Evolutionary conservation across 2,329 filamentous ascomycete species (phyloP).

Genomic region (Colletotrichum incanum): DNA sequence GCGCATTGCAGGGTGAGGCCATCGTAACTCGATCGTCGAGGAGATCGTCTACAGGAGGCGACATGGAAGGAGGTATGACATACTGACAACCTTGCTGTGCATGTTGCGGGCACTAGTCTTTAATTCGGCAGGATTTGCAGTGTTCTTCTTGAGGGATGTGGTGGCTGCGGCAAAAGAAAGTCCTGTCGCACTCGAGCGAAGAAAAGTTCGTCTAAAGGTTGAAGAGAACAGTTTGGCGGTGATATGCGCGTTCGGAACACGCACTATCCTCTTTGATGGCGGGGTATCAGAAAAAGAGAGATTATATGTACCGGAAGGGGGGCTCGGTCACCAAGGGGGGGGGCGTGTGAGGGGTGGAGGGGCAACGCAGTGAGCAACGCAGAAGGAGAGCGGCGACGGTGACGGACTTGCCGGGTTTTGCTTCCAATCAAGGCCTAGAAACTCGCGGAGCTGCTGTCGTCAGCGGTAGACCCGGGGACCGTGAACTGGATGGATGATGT

Average conservation of each 20-base stretch:
- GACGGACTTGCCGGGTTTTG: constrained; percentile 24
- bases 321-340: constrained; percentile 4
- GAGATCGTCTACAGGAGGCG: background rate
- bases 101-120: constrained; percentile 73
- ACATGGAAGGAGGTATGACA: constrained; percentile 57
- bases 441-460: constrained; percentile 26
- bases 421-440: constrained; percentile 32
- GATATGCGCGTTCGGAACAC: constrained; percentile 43
- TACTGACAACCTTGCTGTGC: constrained; percentile 94
- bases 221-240: constrained; percentile 95
- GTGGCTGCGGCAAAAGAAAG: constrained; percentile 81
- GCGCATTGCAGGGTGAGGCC: constrained; percentile 26
- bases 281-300: constrained; percentile 42
- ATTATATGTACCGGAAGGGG: constrained; percentile 23
- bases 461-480: constrained; percentile 16
- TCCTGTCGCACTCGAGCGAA: constrained; percentile 79
- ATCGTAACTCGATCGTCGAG: constrained; percentile 8
- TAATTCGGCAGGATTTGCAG: constrained; percentile 55
- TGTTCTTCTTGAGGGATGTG: constrained; percentile 70
- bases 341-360: constrained; percentile 31
- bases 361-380: constrained; percentile 19
- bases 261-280: constrained; percentile 41
- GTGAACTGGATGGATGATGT: constrained; percentile 8
- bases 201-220: constrained; percentile 80
- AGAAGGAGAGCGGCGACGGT: constrained; percentile 3